Base-by-base conservation (phyloP, 2,329 filamentous ascomycete species). In the Ophiosphaerella narmari region DNA sequence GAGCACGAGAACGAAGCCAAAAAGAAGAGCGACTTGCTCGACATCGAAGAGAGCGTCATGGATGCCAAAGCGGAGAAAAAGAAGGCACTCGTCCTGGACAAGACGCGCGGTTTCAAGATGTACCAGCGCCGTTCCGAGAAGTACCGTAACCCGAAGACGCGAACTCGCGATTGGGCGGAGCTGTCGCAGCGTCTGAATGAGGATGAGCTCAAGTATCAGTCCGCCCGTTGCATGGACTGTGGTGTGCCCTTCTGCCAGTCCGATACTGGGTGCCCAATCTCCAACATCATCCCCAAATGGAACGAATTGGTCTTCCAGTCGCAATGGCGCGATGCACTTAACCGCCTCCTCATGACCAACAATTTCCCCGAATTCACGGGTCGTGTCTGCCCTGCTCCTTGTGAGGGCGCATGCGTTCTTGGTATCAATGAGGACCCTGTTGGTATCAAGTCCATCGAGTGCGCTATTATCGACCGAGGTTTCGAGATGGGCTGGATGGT, bases 401-500 rank as follows among this genome's bases (percentile, higher is more conserved):
- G 93, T 66, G 93, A 97, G 75, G 93, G 93, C 74, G 91, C 93
- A 51, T 97, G 93, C 69, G 93, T 97, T 52, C 82, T 97, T 39
- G 93, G 93, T 40, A 97, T 97, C 77, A 97, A 95, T 68, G 92
- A 96, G 72, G 92, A 97, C 63, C 92, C 93, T 4, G 93, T 97
- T 34, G 93, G 93, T 60, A 97, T 97, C 82, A 97, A 97, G 80
- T 96, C 91, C 0, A 96, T 97, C 55, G 93, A 97, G 74, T 97
- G 93, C 71, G 93, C 93, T 55, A 97, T 97, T 71, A 97, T 97
- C 61, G 93, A 97, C 71, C 90, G 93, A 60, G 93, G 93, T 39
- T 97, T 97, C 69, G 92, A 97, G 74, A 95, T 89, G 90, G 93
- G 93, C 57, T 97, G 93, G 93, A 96, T 97, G 90, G 80, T 96